These are phyloP conservation scores for Jimgerdemannia lactiflua DNA, from an alignment of 192 early-diverging fungal genomes.

Conservation along the genomic window DNA sequence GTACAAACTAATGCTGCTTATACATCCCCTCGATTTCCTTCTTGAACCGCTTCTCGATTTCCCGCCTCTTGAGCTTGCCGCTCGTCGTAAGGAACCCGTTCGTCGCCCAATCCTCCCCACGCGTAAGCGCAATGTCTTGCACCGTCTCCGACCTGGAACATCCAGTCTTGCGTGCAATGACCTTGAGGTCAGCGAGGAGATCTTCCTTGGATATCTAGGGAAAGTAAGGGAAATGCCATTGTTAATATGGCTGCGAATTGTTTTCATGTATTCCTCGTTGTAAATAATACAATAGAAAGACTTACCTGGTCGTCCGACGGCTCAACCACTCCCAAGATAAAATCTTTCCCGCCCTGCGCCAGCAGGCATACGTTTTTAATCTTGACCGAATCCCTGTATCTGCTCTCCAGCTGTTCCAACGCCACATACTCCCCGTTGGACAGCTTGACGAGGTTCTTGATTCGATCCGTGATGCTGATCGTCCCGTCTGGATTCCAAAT, in stretches of 20 bases:
- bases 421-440: constrained; percentile 74
- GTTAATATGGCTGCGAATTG: background rate
- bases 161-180: constrained; percentile 45
- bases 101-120: constrained; percentile 63
- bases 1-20: constrained; percentile 1
- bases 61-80: constrained; percentile 71
- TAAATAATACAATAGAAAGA: constrained; percentile 4
- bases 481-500: constrained; percentile 39
- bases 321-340: constrained; percentile 70
- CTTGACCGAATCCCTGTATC: constrained; percentile 67
- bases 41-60: constrained; percentile 22
- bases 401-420: constrained; percentile 49
- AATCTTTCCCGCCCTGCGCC: constrained; percentile 62
- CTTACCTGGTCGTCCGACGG: constrained; percentile 42
- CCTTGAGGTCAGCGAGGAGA: constrained; percentile 52
- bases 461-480: constrained; percentile 74
- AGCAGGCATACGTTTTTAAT: constrained; percentile 75
- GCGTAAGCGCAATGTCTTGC: constrained; percentile 46
- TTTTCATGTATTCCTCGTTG: too few species aligned
- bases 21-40: constrained; percentile 28
- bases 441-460: constrained; percentile 81
- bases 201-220: constrained; percentile 21
- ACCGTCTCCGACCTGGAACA: constrained; percentile 66
- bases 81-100: constrained; percentile 75
- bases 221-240: constrained; percentile 36